A percentile compares a stretch with the other conserved stretches of the same genome.
These are phyloP conservation scores for Dioscorea zingiberensis DNA, from an alignment of 106 monocot genomes.

Conservation along the genomic window DNA sequence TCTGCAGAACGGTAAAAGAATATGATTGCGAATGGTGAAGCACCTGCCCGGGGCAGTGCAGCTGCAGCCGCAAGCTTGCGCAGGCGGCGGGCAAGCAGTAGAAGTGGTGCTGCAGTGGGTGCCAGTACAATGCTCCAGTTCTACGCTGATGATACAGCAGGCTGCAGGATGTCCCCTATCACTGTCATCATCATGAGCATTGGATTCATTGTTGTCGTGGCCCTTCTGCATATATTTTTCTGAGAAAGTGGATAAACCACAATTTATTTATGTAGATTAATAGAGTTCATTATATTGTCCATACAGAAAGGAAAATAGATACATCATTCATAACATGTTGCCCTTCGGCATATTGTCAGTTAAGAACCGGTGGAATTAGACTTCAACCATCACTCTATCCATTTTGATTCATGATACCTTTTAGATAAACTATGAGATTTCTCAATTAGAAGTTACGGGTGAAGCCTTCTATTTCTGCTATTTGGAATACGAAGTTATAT, in stretches of 20 bases:
- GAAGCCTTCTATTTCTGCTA: too few relatives aligned
- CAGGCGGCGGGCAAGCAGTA: conserved; percentile 40
- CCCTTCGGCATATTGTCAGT: too few relatives aligned
- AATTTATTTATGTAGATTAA: too few relatives aligned
- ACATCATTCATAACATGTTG: too few relatives aligned
- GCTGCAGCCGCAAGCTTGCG: conserved; percentile 65
- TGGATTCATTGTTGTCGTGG: conserved; percentile 73
- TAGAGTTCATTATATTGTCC: too few relatives aligned
- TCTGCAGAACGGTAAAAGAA: conserved; percentile 1
- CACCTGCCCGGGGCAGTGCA: conserved; percentile 57
- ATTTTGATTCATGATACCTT: too few relatives aligned
- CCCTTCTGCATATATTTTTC: conserved; percentile 68
- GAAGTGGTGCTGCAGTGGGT: conserved; percentile 14
- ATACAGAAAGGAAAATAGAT: too few relatives aligned
- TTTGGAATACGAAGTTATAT: too few relatives aligned
- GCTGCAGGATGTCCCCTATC: conserved; percentile 78
- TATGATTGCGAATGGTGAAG: conserved; percentile 80
- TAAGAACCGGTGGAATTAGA: conserved; percentile 30
- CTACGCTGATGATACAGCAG: conserved; percentile 74
- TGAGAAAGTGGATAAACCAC: too few relatives aligned
- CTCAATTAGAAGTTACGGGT: too few relatives aligned
- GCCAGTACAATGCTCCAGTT: conserved; percentile 87
- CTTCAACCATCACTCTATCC: too few relatives aligned
- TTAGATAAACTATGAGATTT: too few relatives aligned
- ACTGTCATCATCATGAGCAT: conserved; percentile 82